Evolutionary conservation across 306 rosid genomes (phyloP).

Genomic region (Sesbania bispinosa): DNA sequence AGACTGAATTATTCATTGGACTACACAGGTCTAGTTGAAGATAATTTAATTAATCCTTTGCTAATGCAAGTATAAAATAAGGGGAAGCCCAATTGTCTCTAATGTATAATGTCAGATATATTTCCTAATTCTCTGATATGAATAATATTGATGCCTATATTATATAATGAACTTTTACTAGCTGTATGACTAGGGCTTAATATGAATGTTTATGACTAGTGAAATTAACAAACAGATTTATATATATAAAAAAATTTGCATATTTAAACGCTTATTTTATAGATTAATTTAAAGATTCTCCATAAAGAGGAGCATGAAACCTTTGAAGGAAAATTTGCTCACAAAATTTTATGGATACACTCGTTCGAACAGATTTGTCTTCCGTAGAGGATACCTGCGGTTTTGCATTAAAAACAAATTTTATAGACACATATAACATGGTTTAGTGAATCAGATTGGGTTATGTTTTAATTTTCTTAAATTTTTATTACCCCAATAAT

Average conservation of each 20-base stretch:
- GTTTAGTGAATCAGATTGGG: too few species aligned
- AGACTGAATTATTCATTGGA: constrained; percentile 81
- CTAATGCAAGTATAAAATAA: constrained; percentile 16
- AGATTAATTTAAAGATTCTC: background rate
- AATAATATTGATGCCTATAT: constrained; percentile 5
- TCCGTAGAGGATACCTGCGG: too few species aligned
- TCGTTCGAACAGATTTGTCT: too few species aligned
- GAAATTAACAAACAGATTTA: background rate
- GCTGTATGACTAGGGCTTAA: constrained; percentile 8
- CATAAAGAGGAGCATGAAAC: background rate
- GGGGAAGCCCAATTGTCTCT: constrained; percentile 10
- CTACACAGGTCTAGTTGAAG: constrained; percentile 40
- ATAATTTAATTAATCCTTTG: background rate
- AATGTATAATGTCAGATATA: background rate
- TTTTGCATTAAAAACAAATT: too few species aligned
- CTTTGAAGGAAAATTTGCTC: background rate
- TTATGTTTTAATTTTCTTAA: too few species aligned
- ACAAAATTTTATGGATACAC: too few species aligned
- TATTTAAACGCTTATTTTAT: background rate
- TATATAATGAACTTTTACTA: background rate
- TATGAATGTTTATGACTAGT: background rate
- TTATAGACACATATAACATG: too few species aligned
- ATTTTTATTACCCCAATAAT: too few species aligned
- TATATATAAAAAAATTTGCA: background rate
- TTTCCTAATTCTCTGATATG: constrained; percentile 6